Evolutionary conservation across 495 filamentous ascomycete genomes (phyloP).

Genomic region (Penicillium riverlandense): DNA sequence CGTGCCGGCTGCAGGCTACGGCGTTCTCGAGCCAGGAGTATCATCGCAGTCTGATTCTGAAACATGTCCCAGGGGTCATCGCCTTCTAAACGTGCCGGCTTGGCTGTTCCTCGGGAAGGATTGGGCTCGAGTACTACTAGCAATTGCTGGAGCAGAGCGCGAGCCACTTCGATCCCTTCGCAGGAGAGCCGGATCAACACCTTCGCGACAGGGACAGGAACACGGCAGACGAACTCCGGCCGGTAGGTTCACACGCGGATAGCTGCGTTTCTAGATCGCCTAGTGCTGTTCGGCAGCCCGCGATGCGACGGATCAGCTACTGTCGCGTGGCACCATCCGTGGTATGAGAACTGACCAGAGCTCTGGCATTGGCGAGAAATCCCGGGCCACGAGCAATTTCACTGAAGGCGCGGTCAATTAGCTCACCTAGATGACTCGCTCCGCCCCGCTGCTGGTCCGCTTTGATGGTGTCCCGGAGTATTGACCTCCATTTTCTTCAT

Average conservation of each 20-base stretch:
- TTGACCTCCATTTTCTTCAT: constrained; percentile 21
- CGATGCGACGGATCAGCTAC: no score
- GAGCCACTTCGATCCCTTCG: background rate
- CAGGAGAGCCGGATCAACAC: background rate
- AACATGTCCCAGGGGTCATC: no score
- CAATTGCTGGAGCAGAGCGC: constrained; percentile 3
- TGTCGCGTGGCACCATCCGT: no score
- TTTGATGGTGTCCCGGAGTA: constrained; percentile 10
- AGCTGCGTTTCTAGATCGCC: background rate
- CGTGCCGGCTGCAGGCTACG: background rate
- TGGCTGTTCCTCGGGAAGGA: background rate
- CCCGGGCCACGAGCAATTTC: constrained; percentile 20
- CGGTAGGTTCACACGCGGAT: background rate
- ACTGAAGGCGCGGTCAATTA: constrained; percentile 18
- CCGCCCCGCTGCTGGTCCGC: constrained; percentile 8
- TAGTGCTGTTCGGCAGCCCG: background rate
- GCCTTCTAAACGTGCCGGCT: no score
- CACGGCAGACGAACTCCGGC: background rate
- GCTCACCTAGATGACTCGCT: constrained; percentile 7
- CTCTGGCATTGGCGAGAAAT: constrained; percentile 11
- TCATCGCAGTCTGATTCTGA: background rate
- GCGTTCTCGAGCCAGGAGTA: background rate
- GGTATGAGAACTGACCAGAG: background rate
- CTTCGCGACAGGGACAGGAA: background rate
- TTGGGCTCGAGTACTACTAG: background rate